Conservation (phyloP, 1,139 yeast genomes). For the Candida labiduridarum region DNA sequence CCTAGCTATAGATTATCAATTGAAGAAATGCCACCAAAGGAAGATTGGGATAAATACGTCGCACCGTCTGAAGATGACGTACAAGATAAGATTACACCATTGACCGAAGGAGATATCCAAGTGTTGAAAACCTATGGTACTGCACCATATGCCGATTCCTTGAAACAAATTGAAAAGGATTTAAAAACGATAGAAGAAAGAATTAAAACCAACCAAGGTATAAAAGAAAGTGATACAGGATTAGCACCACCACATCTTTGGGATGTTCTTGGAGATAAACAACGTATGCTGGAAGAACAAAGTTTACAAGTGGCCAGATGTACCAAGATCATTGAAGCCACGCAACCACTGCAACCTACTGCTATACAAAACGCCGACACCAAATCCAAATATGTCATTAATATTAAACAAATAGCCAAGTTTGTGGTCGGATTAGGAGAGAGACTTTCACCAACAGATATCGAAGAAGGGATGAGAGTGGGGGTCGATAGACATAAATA, state of each 20-base stretch:
- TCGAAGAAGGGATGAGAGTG: slow-evolving; percentile 99
- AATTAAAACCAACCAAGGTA: slow-evolving; percentile 91
- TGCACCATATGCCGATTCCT: slow-evolving; percentile 86
- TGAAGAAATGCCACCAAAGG: slow-evolving; percentile 72
- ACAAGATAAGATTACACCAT: slow-evolving; percentile 80
- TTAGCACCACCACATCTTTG: slow-evolving; percentile 93
- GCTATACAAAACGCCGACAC: slow-evolving; percentile 66
- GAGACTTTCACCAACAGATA: slow-evolving; percentile 96
- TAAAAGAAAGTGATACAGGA: slow-evolving; percentile 95
- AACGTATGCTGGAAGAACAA: slow-evolving; percentile 89
- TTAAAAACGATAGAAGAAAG: slow-evolving; percentile 78
- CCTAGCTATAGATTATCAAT: not conserved
- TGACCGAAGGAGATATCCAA: slow-evolving; percentile 95
- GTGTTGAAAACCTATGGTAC: slow-evolving; percentile 96
- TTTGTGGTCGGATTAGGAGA: slow-evolving; percentile 97
- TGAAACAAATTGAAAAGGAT: slow-evolving; percentile 84
- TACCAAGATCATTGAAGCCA: slow-evolving; percentile 86
- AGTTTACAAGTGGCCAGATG: slow-evolving; percentile 98
- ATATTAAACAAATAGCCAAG: slow-evolving; percentile 96
- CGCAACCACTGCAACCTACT: slow-evolving; percentile 37
- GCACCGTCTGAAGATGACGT: slow-evolving; percentile 75
- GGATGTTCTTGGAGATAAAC: slow-evolving; percentile 97
- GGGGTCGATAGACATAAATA: slow-evolving; percentile 98
- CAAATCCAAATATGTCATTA: slow-evolving; percentile 90
- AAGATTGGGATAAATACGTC: slow-evolving; percentile 96